These are phyloP conservation scores for Emiliania huxleyi DNA, from an alignment of 78 protist species.

Conservation along the genomic window DNA sequence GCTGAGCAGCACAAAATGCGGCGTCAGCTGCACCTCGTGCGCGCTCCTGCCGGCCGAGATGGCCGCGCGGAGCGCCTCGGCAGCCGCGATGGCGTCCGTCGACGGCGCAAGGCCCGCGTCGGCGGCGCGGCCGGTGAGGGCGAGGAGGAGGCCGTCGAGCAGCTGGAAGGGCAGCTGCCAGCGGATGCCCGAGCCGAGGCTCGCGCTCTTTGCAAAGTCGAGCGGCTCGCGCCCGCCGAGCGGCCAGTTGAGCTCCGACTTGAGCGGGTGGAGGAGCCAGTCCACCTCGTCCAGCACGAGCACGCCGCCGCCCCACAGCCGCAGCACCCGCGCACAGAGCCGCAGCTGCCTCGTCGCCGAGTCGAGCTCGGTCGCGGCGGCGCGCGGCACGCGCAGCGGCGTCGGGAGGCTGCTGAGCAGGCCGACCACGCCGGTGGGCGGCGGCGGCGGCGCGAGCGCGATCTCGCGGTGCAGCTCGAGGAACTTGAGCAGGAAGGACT, in stretches of 20 bases:
- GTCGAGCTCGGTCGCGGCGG: too few relatives aligned
- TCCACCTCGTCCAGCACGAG: slow-evolving; percentile 50
- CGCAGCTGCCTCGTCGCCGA: neutral
- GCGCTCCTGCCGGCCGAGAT: neutral
- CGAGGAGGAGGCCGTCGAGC: slow-evolving; percentile 55
- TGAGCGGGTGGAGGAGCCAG: slow-evolving; percentile 51
- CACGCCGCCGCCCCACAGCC: neutral
- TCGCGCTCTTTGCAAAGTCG: neutral
- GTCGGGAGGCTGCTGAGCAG: too few relatives aligned
- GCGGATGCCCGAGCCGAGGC: slow-evolving; percentile 37
- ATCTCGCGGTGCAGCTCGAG: slow-evolving; percentile 42
- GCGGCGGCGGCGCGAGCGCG: too few relatives aligned
- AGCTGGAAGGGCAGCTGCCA: slow-evolving; percentile 69
- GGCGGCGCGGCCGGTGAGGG: neutral
- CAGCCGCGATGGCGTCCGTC: neutral
- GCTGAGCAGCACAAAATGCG: slow-evolving; percentile 66
- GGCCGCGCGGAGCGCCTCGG: neutral
- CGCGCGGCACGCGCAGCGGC: too few relatives aligned
- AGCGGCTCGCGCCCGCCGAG: slow-evolving; percentile 26
- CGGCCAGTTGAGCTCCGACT: slow-evolving; percentile 62
- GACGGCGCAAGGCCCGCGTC: neutral
- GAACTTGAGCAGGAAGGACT: slow-evolving; percentile 63
- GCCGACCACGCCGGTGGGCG: too few relatives aligned
- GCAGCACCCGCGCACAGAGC: neutral
- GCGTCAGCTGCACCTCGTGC: slow-evolving; percentile 52